A percentile compares a stretch with the other conserved stretches of the same genome.
Evolutionary conservation across 2,329 filamentous ascomycete genomes (phyloP).

Genomic region (Phoma sp.): DNA sequence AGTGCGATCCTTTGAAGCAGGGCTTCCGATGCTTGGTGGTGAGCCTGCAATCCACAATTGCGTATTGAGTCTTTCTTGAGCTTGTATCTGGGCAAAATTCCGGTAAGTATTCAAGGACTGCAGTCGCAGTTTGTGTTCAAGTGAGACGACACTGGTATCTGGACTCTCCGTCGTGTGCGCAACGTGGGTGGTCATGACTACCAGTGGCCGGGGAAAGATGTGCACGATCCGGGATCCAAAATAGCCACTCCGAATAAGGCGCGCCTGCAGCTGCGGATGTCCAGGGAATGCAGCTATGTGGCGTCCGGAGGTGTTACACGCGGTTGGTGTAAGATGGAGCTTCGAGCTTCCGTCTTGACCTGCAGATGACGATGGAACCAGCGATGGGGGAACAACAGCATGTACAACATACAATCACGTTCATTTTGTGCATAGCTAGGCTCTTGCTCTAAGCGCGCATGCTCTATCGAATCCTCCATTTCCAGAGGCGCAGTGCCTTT

Average conservation of each 20-base stretch:
- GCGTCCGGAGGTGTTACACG: constrained; percentile 8
- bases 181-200: constrained; percentile 21
- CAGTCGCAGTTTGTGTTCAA: constrained; percentile 14
- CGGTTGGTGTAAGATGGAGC: constrained; percentile 15
- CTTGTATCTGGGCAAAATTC: constrained; percentile 5
- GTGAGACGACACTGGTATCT: constrained; percentile 16
- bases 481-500: constrained; percentile 9
- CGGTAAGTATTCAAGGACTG: constrained; percentile 11
- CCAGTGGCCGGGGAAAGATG: constrained; percentile 24
- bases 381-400: neutral
- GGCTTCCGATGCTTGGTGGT: constrained; percentile 6
- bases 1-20: constrained; percentile 10
- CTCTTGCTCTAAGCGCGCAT: constrained; percentile 1
- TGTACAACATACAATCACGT: constrained; percentile 1
- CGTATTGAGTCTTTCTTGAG: constrained; percentile 3
- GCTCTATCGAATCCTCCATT: constrained; percentile 1
- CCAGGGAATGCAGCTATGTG: constrained; percentile 14
- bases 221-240: constrained; percentile 18
- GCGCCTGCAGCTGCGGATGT: constrained; percentile 9
- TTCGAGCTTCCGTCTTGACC: neutral
- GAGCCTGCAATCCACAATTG: constrained; percentile 5
- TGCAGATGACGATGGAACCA: neutral
- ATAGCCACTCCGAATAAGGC: constrained; percentile 11
- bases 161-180: constrained; percentile 14
- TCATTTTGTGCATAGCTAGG: neutral